Percentiles rank a stretch among this genome's conserved stretches.
phyloP scores from a whole-genome alignment of 805 yeast genomes.

The Blastobotrys peoriensis region DNA sequence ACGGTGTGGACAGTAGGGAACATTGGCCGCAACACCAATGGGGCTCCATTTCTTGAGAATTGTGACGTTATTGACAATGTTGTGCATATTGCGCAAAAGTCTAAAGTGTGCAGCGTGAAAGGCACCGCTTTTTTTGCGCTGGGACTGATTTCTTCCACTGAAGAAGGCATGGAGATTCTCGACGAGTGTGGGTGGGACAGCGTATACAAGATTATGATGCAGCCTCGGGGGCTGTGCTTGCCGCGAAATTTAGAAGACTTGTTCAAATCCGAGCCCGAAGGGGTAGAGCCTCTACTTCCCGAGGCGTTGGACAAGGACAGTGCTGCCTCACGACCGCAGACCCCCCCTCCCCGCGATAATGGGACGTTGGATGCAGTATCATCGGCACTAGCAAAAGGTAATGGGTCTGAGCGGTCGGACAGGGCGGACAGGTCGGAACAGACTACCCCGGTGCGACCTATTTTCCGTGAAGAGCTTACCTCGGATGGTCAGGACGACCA shows the following conservation, averaged over 20 bases:
- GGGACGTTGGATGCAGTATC: too few species aligned
- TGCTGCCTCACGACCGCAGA: not conserved
- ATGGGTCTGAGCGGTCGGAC: not conserved
- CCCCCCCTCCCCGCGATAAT: not conserved
- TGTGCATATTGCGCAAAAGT: constrained; percentile 41
- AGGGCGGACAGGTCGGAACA: not conserved
- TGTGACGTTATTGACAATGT: constrained; percentile 49
- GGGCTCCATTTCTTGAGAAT: constrained; percentile 55
- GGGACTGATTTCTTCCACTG: constrained; percentile 66
- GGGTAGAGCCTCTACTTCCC: not conserved
- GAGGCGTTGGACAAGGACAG: not conserved
- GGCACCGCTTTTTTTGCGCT: constrained; percentile 74
- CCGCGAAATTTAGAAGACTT: constrained; percentile 31
- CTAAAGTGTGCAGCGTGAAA: constrained; percentile 53
- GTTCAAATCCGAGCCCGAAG: constrained; percentile 1
- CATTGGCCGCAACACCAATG: constrained; percentile 66
- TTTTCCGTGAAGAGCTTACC: not conserved
- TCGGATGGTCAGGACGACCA: not conserved
- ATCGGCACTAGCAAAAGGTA: not conserved
- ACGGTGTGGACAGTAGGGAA: constrained; percentile 84
- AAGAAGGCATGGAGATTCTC: constrained; percentile 75
- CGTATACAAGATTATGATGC: constrained; percentile 38
- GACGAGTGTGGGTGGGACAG: constrained; percentile 77
- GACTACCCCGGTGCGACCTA: not conserved
- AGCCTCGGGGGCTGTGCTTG: constrained; percentile 36